phyloP scores from a whole-genome alignment of 2,329 filamentous ascomycete species.

The Stachybotrys elegans region DNA sequence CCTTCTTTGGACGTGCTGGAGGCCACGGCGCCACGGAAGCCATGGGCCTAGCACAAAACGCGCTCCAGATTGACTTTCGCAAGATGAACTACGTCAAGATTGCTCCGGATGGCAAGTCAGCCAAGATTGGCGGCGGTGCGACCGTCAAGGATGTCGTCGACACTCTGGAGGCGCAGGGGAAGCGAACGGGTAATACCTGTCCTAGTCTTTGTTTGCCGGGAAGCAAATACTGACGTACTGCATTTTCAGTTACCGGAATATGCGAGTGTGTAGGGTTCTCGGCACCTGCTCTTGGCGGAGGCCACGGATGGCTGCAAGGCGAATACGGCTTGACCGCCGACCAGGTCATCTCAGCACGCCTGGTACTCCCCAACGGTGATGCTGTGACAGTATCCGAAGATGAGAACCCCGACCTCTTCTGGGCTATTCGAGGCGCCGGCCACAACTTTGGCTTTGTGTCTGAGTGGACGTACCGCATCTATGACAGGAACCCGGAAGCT shows the following conservation, averaged over 20 bases:
- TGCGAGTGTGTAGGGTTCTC: conserved; percentile 28
- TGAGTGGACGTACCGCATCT: conserved; percentile 38
- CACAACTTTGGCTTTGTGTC: conserved; percentile 54
- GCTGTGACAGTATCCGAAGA: conserved; percentile 28
- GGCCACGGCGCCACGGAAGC: conserved; percentile 39
- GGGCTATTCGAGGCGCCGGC: conserved; percentile 39
- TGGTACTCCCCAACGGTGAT: conserved; percentile 44
- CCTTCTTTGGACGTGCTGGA: conserved; percentile 41
- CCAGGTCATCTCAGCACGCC: conserved; percentile 40
- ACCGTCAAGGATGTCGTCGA: conserved; percentile 33
- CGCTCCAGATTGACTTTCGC: conserved; percentile 36
- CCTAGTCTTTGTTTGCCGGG: background rate
- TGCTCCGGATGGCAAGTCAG: conserved; percentile 29
- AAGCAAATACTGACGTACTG: background rate
- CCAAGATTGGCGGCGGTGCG: conserved; percentile 36
- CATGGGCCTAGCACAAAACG: conserved; percentile 34
- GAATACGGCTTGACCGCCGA: conserved; percentile 44
- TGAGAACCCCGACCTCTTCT: conserved; percentile 36
- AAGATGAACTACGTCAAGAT: conserved; percentile 32
- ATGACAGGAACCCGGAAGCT: conserved; percentile 28
- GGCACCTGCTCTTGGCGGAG: conserved; percentile 47
- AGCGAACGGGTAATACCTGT: conserved; percentile 32
- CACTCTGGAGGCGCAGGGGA: conserved; percentile 35
- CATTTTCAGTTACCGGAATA: conserved; percentile 31
- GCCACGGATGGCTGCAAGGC: conserved; percentile 45